Evolutionary conservation across 805 yeast genomes (phyloP).

Genomic region (Metschnikowia baotianmanensis): DNA sequence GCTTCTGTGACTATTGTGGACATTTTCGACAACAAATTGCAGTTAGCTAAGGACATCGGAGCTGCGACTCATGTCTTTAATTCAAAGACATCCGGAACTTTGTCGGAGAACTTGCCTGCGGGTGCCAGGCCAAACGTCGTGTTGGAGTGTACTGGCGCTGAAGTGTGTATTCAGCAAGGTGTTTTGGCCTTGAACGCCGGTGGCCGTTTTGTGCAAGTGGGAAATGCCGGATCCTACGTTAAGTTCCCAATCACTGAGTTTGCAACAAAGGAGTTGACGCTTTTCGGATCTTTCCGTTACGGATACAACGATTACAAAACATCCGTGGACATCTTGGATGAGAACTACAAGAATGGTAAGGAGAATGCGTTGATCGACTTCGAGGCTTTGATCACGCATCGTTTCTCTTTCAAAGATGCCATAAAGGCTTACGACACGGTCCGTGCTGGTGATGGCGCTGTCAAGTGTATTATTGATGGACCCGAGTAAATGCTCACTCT

Average conservation of each 20-base stretch:
- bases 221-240: slow-evolving; percentile 71
- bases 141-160: slow-evolving; percentile 87
- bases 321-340: slow-evolving; percentile 63
- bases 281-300: slow-evolving; percentile 81
- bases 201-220: slow-evolving; percentile 80
- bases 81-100: slow-evolving; percentile 33
- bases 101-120: slow-evolving; percentile 35
- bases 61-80: slow-evolving; percentile 68
- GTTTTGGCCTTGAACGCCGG: slow-evolving; percentile 59
- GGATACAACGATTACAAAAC: slow-evolving; percentile 72
- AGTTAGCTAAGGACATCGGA: slow-evolving; percentile 64
- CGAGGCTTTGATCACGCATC: slow-evolving; percentile 68
- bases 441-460: slow-evolving; percentile 63
- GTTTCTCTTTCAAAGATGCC: slow-evolving; percentile 70
- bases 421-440: slow-evolving; percentile 71
- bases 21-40: slow-evolving; percentile 62
- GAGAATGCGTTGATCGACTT: slow-evolving; percentile 53
- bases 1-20: slow-evolving; percentile 67
- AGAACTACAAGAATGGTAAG: slow-evolving; percentile 46
- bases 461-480: slow-evolving; percentile 81
- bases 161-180: slow-evolving; percentile 68
- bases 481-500: slow-evolving; percentile 42
- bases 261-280: slow-evolving; percentile 62
- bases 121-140: slow-evolving; percentile 55
- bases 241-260: slow-evolving; percentile 73